Conservation (phyloP, 768 basidiomycete species). For the Termitomyces bulborhizus region DNA sequence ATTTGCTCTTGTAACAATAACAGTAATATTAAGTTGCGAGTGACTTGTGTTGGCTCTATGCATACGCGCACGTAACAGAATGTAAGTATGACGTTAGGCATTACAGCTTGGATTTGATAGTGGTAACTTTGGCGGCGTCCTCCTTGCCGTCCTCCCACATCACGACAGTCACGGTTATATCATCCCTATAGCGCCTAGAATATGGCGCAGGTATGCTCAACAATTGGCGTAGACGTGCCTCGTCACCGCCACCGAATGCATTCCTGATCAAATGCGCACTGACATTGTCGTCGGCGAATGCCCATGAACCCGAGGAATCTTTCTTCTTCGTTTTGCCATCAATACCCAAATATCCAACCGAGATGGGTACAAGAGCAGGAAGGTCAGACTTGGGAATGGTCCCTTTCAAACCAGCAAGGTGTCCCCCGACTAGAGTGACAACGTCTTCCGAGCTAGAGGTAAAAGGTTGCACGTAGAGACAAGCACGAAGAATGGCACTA, state of each 20-base stretch:
- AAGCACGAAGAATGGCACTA: neutral
- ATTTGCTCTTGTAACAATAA: constrained; percentile 11
- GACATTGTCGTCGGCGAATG: constrained; percentile 74
- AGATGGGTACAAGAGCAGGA: constrained; percentile 47
- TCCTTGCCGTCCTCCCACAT: constrained; percentile 77
- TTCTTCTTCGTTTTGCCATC: constrained; percentile 54
- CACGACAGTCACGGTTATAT: constrained; percentile 78
- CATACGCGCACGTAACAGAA: neutral
- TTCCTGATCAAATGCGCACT: constrained; percentile 85
- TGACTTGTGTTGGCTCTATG: neutral
- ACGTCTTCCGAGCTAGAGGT: constrained; percentile 69
- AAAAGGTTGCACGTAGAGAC: neutral
- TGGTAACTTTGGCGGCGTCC: constrained; percentile 25
- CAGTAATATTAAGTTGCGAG: constrained; percentile 6
- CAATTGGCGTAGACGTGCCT: constrained; percentile 44
- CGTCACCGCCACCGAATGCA: constrained; percentile 84
- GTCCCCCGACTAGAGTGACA: constrained; percentile 79
- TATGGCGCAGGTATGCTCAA: constrained; percentile 82
- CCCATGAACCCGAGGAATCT: constrained; percentile 52
- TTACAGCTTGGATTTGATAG: constrained; percentile 46
- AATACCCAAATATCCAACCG: constrained; percentile 47
- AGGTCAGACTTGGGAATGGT: constrained; percentile 54
- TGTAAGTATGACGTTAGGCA: neutral
- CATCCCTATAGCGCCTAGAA: constrained; percentile 75
- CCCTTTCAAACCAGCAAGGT: constrained; percentile 68